These are phyloP conservation scores for Penicillium canescens DNA, from an alignment of 495 filamentous ascomycete species.

Conservation along the genomic window DNA sequence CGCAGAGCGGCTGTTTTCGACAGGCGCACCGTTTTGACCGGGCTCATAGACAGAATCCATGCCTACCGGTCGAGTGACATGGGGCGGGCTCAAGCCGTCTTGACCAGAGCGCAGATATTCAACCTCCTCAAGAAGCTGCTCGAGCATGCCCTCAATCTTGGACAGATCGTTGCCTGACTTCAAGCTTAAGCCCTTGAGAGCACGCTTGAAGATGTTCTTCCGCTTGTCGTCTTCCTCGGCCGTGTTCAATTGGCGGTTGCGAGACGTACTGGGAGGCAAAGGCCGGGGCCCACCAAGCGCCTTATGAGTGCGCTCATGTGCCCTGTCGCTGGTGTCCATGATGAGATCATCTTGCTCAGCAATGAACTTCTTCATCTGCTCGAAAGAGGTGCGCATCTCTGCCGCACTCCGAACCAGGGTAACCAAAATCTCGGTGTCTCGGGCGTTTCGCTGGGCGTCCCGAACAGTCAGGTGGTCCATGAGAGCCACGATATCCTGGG, in stretches of 20 bases:
- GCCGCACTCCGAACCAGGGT: constrained; percentile 91
- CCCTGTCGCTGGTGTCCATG: constrained; percentile 78
- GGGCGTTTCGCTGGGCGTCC: constrained; percentile 93
- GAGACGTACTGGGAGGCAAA: constrained; percentile 55
- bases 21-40: constrained; percentile 72
- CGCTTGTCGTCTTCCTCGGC: constrained; percentile 85
- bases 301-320: constrained; percentile 81
- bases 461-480: constrained; percentile 99
- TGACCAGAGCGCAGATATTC: constrained; percentile 76
- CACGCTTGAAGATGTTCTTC: constrained; percentile 86
- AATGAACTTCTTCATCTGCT: constrained; percentile 92
- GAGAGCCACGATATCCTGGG: constrained; percentile 93
- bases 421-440: constrained; percentile 95
- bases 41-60: constrained; percentile 70
- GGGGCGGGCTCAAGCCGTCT: constrained; percentile 28
- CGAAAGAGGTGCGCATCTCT: constrained; percentile 96
- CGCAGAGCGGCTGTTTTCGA: constrained; percentile 69
- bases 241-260: constrained; percentile 49
- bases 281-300: constrained; percentile 87
- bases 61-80: constrained; percentile 34
- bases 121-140: constrained; percentile 86
- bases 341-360: constrained; percentile 82
- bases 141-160: constrained; percentile 94
- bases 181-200: constrained; percentile 81
- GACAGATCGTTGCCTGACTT: constrained; percentile 85